Evolutionary conservation across 73 alveolate species (phyloP).

Genomic region (Vitrella brassicaformis): DNA sequence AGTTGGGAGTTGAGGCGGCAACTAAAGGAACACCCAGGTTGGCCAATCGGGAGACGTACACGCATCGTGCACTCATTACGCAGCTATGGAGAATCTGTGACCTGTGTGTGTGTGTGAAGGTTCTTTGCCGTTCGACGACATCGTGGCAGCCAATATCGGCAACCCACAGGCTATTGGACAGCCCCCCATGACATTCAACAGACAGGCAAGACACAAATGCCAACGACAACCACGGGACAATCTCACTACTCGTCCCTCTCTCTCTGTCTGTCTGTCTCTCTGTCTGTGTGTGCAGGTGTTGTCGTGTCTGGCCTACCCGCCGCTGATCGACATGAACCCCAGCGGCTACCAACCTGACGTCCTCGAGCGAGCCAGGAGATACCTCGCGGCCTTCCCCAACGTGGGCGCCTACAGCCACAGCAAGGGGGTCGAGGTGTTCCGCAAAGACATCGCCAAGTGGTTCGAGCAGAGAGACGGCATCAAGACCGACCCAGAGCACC

Average conservation of each 20-base stretch:
- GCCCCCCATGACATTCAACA: conserved; percentile 53
- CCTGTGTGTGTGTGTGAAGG: too few species aligned
- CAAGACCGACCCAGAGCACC: conserved; percentile 14
- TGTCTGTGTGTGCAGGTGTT: too few species aligned
- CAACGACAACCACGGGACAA: too few species aligned
- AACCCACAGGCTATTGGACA: conserved; percentile 72
- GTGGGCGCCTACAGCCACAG: conserved; percentile 47
- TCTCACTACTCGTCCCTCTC: too few species aligned
- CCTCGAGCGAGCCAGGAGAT: not conserved
- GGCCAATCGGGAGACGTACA: not conserved
- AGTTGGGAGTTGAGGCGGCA: not conserved
- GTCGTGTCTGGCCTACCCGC: not conserved
- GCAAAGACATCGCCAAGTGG: conserved; percentile 29
- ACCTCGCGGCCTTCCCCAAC: conserved; percentile 22
- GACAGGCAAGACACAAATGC: too few species aligned
- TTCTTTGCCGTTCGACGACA: conserved; percentile 48
- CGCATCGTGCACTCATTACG: too few species aligned
- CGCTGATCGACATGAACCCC: not conserved
- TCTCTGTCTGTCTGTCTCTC: too few species aligned
- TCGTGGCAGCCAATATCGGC: conserved; percentile 62
- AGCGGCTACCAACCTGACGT: not conserved
- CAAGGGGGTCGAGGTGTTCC: conserved; percentile 35
- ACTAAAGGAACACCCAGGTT: too few species aligned
- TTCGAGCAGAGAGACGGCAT: conserved; percentile 41
- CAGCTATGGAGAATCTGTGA: too few species aligned